These are phyloP conservation scores for Trichodelitschia bisporula DNA, from an alignment of 495 filamentous ascomycete species.

Conservation along the genomic window DNA sequence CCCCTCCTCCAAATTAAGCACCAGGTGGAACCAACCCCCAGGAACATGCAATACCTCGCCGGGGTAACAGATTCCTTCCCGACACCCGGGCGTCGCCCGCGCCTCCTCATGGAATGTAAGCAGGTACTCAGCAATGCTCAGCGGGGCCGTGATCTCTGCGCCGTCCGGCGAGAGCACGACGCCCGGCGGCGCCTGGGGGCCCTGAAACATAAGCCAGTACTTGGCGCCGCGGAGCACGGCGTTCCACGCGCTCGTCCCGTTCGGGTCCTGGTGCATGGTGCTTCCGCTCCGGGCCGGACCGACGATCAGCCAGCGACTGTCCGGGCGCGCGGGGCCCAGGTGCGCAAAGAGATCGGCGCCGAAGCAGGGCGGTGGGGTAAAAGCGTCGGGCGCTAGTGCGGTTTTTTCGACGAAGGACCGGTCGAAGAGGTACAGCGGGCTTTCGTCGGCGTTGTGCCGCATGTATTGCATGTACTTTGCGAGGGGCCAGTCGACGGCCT, in stretches of 20 bases:
- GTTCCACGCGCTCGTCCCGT: conserved; percentile 71
- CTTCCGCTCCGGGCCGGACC: conserved; percentile 77
- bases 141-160: conserved; percentile 81
- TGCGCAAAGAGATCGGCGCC: conserved; percentile 72
- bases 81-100: conserved; percentile 46
- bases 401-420: conserved; percentile 73
- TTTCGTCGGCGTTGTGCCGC: conserved; percentile 61
- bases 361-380: conserved; percentile 73
- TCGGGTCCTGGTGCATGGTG: conserved; percentile 82
- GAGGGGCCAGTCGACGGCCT: conserved; percentile 83
- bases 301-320: conserved; percentile 81
- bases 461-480: conserved; percentile 64
- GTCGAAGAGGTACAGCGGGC: conserved; percentile 85
- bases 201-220: conserved; percentile 93
- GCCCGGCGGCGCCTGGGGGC: conserved; percentile 47
- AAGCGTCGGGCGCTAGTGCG: conserved; percentile 28
- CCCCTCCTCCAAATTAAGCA: conserved; percentile 62
- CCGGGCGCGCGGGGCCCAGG: conserved; percentile 55
- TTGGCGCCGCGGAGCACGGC: conserved; percentile 77
- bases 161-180: conserved; percentile 81
- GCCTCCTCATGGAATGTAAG: conserved; percentile 80
- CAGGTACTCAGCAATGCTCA: conserved; percentile 92
- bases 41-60: conserved; percentile 91
- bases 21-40: conserved; percentile 88
- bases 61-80: conserved; percentile 65